phyloP scores from a whole-genome alignment of 2,329 filamentous ascomycete genomes.

The Amesomyces nigricolor region DNA sequence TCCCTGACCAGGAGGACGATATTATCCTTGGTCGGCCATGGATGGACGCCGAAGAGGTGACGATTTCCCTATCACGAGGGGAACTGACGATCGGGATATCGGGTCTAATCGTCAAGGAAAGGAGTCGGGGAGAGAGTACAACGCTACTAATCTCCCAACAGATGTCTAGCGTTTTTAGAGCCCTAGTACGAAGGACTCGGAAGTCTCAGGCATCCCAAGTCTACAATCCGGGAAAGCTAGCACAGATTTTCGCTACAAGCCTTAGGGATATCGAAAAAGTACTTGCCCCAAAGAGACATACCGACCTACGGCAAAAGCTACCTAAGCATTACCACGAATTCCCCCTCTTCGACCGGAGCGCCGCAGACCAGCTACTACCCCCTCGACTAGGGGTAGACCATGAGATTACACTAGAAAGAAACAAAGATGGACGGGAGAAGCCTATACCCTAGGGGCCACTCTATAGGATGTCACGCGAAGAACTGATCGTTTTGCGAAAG shows the following conservation, averaged over 20 bases:
- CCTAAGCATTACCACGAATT: background rate
- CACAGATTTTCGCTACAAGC: background rate
- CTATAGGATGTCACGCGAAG: background rate
- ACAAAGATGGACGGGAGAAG: background rate
- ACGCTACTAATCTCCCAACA: background rate
- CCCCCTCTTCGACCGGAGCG: background rate
- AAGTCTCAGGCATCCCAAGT: too few species aligned
- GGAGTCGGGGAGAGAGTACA: background rate
- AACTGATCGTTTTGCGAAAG: background rate
- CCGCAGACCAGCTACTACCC: background rate
- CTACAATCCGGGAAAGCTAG: background rate
- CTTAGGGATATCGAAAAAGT: background rate
- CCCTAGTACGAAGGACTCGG: background rate
- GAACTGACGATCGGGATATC: too few species aligned
- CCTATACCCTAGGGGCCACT: background rate
- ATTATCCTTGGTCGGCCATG: too few species aligned
- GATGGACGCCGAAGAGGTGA: too few species aligned
- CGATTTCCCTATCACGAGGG: too few species aligned
- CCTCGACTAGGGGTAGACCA: background rate
- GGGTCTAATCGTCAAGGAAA: too few species aligned
- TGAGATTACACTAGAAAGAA: background rate
- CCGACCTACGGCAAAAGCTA: background rate
- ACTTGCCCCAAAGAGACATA: background rate
- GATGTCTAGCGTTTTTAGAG: background rate
- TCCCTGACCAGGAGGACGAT: too few species aligned